Base-by-base conservation (phyloP, 306 rosid genomes). In the Casuarina equisetifolia region DNA sequence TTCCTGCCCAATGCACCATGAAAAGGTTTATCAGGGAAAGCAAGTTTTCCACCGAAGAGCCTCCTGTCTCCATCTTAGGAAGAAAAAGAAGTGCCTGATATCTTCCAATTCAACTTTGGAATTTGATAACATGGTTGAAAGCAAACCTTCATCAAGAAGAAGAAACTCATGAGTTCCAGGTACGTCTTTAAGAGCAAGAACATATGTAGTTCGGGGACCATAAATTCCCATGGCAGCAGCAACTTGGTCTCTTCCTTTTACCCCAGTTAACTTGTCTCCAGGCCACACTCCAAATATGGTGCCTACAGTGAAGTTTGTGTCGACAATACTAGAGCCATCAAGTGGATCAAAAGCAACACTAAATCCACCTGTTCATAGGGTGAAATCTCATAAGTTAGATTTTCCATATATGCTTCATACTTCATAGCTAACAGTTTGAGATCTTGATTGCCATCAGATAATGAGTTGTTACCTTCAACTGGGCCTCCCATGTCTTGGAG, bases 401-500 rank as follows among this genome's bases (percentile, higher is more conserved):
- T 63, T 63, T 63, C 19, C 19, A 67, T 15, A 67, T 17, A n/a
- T 66, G 19, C 39, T 17, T 55, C 13, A 19, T 58, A 48, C 9
- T 25, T 25, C 9, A 25, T 44, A 43, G 61, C 45, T 13, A 55
- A 15, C 16, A 70, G 2, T 20, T 8, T 70, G n/a, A 51, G 20
- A 68, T 66, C 43, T 52, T 55, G 67, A 45, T 53, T 6, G 17
- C 43, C 49, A 69, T 43, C 54, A 69, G 4, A 49, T 71, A 11
- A 36, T 71, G 36, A 74, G 12, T 17, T 58, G 4, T 10, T 74
- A n/a, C 99, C 99, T 88, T 96, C 94, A 79, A 78, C 86, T 39
- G 99, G 98, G 82, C 99, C 99, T 77, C 92, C 99, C 99, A 96
- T 89, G 88, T 96, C 99, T 83, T 80, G 96, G 85, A 96, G 99